Evolutionary conservation across 139 green algal genomes (phyloP), one percentile per base, ranked within the genome.

Genomic region (Penium margaritaceum): DNA sequence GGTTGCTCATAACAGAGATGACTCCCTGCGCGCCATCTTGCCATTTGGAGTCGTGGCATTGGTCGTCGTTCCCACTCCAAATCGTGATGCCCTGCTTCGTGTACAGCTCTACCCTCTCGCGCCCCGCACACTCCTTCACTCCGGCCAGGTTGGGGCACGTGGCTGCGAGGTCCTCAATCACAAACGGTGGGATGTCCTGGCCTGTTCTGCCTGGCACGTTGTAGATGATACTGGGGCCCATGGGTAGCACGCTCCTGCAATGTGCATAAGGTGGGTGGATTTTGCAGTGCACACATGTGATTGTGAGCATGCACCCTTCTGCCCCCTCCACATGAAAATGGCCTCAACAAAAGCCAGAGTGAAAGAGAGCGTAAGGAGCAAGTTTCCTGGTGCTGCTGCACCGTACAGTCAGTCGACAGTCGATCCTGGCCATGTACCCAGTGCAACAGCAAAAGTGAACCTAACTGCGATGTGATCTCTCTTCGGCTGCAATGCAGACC

Each of bases 41-140:
- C 63, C 96, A 92, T 4, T 90, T 76, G 1, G 79, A 87, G 14
- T 90, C 92, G 72, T 96, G 91, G 5, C 87, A 86, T 76, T 99
- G 91, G 72, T 99, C 94, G 70, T 99, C 94, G 63, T 99, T 99
- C 35, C 94, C 94, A n/a, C 75, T 92, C 94, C 94, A 97, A 85
- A 87, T 94, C 21, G 62, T 72, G 34, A 97, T 89, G 55, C 91
- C 91, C 37, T 89, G 58, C 4, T 74, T 44, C 0, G 77, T 76
- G 54, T 74, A 71, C 51, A 17, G 14, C 4, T 24, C 21, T 29
- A 74, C 47, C 19, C 67, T n/a, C 41, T 76, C 35, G 81, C 95
- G 96, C 39, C 92, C 92, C 9, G 88, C 91, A 85, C 91, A 97
- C 83, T 96, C 91, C 79, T 87, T 86, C 1, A 85, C 58, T 21